phyloP scores from a whole-genome alignment of 2,329 filamentous ascomycete species.

The Nemania sp. region DNA sequence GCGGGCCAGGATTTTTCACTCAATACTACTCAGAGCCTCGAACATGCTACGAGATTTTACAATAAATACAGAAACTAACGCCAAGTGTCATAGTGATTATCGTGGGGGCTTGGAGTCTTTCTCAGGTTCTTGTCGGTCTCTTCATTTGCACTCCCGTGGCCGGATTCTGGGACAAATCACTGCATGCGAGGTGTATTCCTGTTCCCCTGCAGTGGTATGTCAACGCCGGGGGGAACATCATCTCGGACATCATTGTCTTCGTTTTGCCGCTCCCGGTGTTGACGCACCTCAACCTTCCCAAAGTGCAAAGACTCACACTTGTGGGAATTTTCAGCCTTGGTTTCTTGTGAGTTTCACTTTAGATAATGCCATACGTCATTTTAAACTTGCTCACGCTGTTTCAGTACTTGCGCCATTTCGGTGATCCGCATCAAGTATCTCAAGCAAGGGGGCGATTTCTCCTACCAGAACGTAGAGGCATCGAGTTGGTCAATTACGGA shows the following conservation, averaged over 20 bases:
- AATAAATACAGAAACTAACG: neutral
- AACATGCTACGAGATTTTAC: no score
- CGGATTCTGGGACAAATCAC: constrained; percentile 41
- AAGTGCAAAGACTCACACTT: constrained; percentile 39
- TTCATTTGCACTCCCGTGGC: constrained; percentile 43
- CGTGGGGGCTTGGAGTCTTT: constrained; percentile 42
- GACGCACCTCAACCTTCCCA: constrained; percentile 40
- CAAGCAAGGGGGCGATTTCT: constrained; percentile 39
- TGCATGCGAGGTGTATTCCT: constrained; percentile 40
- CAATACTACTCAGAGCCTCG: no score
- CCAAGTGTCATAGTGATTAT: constrained; percentile 29
- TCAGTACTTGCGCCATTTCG: constrained; percentile 44
- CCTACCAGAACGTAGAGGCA: constrained; percentile 44
- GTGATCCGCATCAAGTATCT: constrained; percentile 45
- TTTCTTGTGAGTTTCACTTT: constrained; percentile 41
- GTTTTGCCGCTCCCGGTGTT: constrained; percentile 43
- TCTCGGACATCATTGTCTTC: constrained; percentile 44
- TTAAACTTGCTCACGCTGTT: neutral
- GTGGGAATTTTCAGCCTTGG: constrained; percentile 45
- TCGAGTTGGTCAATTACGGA: constrained; percentile 44
- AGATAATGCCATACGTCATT: neutral
- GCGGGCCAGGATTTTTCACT: no score
- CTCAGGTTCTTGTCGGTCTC: constrained; percentile 42
- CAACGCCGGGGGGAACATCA: constrained; percentile 43
- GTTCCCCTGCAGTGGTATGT: constrained; percentile 41